Evolutionary conservation across 1,284 basidiomycete species (phyloP).

Genomic region (Trametes polyzona): DNA sequence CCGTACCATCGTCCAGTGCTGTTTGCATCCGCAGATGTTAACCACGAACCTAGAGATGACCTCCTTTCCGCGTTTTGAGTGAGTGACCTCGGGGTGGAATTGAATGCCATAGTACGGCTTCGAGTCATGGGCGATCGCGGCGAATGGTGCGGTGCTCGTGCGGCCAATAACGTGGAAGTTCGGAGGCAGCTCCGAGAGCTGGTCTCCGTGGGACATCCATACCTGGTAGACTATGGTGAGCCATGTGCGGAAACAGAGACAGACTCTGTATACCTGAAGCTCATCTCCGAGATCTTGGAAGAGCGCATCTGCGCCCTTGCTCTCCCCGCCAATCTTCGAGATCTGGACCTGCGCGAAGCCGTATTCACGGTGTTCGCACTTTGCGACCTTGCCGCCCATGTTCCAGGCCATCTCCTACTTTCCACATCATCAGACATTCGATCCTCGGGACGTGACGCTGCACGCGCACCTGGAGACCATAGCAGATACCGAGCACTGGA

Average conservation of each 20-base stretch:
- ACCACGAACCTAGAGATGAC: slow-evolving; percentile 90
- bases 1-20: slow-evolving; percentile 94
- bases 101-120: slow-evolving; percentile 97
- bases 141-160: slow-evolving; percentile 90
- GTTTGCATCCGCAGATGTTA: slow-evolving; percentile 82
- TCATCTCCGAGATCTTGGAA: slow-evolving; percentile 86
- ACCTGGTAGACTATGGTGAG: slow-evolving; percentile 56
- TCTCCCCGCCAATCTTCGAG: slow-evolving; percentile 62
- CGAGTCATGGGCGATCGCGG: slow-evolving; percentile 90
- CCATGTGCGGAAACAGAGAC: neutral
- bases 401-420: slow-evolving; percentile 91
- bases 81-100: slow-evolving; percentile 99
- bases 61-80: slow-evolving; percentile 89
- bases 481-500: slow-evolving; percentile 97
- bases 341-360: slow-evolving; percentile 88
- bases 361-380: slow-evolving; percentile 94
- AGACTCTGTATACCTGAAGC: slow-evolving; percentile 67
- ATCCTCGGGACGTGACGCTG: neutral
- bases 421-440: neutral
- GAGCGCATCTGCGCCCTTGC: slow-evolving; percentile 70
- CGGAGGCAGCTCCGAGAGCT: slow-evolving; percentile 82
- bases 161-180: slow-evolving; percentile 89
- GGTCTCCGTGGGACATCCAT: slow-evolving; percentile 99
- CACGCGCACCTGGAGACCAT: slow-evolving; percentile 84
- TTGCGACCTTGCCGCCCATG: slow-evolving; percentile 85